Evolutionary conservation across 2,329 filamentous ascomycete species (phyloP).

Genomic region (Colletotrichum sp.): DNA sequence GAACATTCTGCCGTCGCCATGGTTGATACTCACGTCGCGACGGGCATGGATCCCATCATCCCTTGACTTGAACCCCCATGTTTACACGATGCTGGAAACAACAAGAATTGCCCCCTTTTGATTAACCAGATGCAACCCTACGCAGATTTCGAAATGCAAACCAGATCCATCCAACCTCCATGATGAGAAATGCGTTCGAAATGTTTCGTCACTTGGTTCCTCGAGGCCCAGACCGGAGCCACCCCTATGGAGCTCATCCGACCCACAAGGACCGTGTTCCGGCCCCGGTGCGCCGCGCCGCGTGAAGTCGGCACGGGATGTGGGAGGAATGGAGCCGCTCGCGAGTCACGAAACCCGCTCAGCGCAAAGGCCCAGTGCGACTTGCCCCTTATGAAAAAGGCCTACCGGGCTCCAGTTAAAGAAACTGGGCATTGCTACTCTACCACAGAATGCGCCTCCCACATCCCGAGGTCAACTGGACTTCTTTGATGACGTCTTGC

Average conservation of each 20-base stretch:
- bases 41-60: neutral
- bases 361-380: neutral
- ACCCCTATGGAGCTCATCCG: neutral
- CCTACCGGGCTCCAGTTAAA: neutral
- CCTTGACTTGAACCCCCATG: neutral
- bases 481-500: neutral
- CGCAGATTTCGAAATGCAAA: neutral
- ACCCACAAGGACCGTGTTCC: neutral
- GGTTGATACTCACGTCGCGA: neutral
- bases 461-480: neutral
- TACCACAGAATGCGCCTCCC: neutral
- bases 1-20: neutral
- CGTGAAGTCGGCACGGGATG: neutral
- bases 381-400: neutral
- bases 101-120: neutral
- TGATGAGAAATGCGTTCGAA: neutral
- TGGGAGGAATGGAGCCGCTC: neutral
- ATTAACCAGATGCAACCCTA: neutral
- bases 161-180: neutral
- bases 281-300: neutral
- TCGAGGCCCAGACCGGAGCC: neutral
- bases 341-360: neutral
- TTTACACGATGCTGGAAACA: neutral
- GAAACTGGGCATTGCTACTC: neutral
- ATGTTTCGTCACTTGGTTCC: neutral